Conservation (phyloP, 2,329 filamentous ascomycete genomes). For the Botrytis squamosa region DNA sequence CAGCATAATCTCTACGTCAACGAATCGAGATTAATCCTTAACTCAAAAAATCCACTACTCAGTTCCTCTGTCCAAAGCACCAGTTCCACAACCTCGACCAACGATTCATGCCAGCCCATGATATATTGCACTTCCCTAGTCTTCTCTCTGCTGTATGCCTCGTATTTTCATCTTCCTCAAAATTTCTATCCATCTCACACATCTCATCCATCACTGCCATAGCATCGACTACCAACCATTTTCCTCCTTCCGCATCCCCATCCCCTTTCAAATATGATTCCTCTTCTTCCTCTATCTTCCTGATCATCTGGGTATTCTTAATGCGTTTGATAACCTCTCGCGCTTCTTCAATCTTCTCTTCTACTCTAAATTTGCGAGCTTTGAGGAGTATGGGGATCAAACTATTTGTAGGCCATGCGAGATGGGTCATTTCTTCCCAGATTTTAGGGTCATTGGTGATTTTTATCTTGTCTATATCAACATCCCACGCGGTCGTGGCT, state of each 20-base stretch:
- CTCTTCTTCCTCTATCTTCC: background rate
- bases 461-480: background rate
- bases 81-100: background rate
- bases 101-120: background rate
- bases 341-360: background rate
- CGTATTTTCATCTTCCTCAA: background rate
- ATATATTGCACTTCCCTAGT: background rate
- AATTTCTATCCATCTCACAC: background rate
- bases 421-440: background rate
- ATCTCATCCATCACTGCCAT: background rate
- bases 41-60: background rate
- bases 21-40: too few relatives aligned
- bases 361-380: background rate
- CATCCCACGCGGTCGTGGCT: accelerated
- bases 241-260: background rate
- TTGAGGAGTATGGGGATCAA: background rate
- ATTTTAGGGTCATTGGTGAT: background rate
- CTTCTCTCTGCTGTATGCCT: background rate
- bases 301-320: background rate
- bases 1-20: background rate
- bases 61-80: background rate
- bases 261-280: background rate
- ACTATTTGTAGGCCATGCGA: background rate
- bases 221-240: background rate
- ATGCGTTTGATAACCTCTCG: background rate